A percentile compares a stretch with the other conserved stretches of the same genome.
Evolutionary conservation across 768 basidiomycete genomes (phyloP).

Genomic region (Dacryopinax primogenitus): DNA sequence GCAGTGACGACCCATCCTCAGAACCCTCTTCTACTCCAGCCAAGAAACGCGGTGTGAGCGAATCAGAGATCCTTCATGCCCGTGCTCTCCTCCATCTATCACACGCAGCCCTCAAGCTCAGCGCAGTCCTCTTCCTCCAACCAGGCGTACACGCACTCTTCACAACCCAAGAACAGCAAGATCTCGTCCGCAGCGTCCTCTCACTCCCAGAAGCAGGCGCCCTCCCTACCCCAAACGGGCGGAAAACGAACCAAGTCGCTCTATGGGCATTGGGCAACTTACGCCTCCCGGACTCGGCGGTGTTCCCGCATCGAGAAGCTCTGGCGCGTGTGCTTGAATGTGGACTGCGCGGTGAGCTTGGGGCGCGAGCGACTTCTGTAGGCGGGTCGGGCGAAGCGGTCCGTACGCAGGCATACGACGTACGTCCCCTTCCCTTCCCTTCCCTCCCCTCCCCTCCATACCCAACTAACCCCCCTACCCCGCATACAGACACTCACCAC

Average conservation of each 20-base stretch:
- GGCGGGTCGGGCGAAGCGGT: not conserved
- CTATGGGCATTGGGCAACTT: not conserved
- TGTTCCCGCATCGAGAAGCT: not conserved
- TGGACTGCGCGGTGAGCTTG: not conserved
- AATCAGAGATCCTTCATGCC: not conserved
- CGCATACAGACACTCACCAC: not conserved
- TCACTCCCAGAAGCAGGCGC: not conserved
- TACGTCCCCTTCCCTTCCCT: conserved; percentile 1
- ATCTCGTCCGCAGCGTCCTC: not conserved
- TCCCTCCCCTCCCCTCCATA: not conserved
- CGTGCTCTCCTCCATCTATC: not conserved
- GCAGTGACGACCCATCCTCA: not conserved
- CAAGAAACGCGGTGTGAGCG: not conserved
- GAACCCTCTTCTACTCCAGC: not conserved
- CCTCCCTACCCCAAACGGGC: not conserved
- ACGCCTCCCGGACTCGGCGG: not conserved
- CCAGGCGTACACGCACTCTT: not conserved
- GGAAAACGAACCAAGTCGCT: not conserved
- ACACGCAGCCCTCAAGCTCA: not conserved
- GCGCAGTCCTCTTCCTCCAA: not conserved
- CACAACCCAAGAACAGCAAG: not conserved
- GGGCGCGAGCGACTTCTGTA: not conserved
- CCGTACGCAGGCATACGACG: not conserved
- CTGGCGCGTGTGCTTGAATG: not conserved
- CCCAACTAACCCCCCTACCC: not conserved